These are phyloP conservation scores for Russula earlei DNA, from an alignment of 768 basidiomycete genomes.

Conservation along the genomic window DNA sequence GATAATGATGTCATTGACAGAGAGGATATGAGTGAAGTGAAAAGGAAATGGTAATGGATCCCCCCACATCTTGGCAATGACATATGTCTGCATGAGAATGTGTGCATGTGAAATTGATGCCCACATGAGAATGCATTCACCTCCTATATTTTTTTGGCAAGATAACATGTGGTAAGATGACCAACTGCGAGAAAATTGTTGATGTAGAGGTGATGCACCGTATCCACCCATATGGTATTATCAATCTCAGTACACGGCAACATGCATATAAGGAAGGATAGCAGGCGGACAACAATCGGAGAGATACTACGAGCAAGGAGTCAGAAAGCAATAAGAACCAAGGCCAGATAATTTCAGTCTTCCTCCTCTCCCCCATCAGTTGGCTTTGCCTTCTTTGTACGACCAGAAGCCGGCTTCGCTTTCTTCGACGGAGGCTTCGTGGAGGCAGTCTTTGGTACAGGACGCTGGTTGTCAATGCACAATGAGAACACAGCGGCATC, in stretches of 20 bases:
- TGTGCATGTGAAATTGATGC: no score
- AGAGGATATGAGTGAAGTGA: no score
- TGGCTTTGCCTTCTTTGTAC: constrained; percentile 11
- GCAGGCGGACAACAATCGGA: constrained; percentile 4
- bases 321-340: neutral
- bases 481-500: neutral
- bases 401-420: constrained; percentile 11
- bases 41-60: no score
- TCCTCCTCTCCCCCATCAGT: constrained; percentile 5
- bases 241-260: constrained; percentile 4
- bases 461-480: neutral
- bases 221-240: constrained; percentile 14
- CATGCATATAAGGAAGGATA: constrained; percentile 9
- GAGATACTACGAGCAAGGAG: neutral
- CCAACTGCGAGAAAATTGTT: no score
- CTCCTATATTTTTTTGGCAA: no score
- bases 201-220: no score
- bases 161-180: no score
- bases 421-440: constrained; percentile 13
- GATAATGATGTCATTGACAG: no score
- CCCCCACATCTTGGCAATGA: no score
- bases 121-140: no score
- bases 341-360: constrained; percentile 3
- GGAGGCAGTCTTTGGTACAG: neutral
- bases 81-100: no score